Percentiles rank a stretch among this genome's conserved stretches.
These are phyloP conservation scores for Debaryomyces fabryi DNA, from an alignment of 1,139 yeast species.

Conservation along the genomic window DNA sequence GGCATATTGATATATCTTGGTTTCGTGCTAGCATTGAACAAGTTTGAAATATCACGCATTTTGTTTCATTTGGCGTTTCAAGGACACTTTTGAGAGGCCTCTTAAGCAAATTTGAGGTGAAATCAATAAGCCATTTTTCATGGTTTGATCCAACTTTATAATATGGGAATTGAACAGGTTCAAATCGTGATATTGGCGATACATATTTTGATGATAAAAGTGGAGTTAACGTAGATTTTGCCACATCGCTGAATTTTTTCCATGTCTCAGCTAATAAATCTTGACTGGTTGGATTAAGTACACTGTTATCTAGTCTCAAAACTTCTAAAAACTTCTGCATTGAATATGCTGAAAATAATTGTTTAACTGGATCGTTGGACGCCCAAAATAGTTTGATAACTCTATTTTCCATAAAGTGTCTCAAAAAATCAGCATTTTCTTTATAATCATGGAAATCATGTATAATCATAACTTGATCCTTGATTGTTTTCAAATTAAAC, in stretches of 20 bases:
- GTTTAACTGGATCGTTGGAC: constrained; percentile 84
- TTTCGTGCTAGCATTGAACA: constrained; percentile 70
- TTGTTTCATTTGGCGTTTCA: constrained; percentile 15
- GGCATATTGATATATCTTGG: constrained; percentile 70
- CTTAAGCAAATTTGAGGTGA: constrained; percentile 67
- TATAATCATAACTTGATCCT: constrained; percentile 51
- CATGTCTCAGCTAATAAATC: constrained; percentile 46
- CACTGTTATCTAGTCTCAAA: constrained; percentile 54
- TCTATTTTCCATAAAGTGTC: constrained; percentile 65
- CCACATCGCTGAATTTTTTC: constrained; percentile 65
- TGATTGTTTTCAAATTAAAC: constrained; percentile 51
- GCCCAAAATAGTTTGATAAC: constrained; percentile 86
- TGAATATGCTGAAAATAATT: constrained; percentile 81
- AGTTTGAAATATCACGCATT: constrained; percentile 57
- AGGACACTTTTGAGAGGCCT: constrained; percentile 25
- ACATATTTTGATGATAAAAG: constrained; percentile 74
- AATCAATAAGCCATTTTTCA: constrained; percentile 67
- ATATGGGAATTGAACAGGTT: constrained; percentile 36
- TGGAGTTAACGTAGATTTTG: constrained; percentile 78
- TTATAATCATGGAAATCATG: constrained; percentile 62
- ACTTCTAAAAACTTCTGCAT: constrained; percentile 83
- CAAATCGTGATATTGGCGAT: constrained; percentile 48
- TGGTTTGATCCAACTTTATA: constrained; percentile 38
- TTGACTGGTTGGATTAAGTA: constrained; percentile 26
- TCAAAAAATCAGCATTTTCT: constrained; percentile 68